phyloP scores from a whole-genome alignment of 169 alveolate genomes.

The Plasmodium blacklocki region DNA sequence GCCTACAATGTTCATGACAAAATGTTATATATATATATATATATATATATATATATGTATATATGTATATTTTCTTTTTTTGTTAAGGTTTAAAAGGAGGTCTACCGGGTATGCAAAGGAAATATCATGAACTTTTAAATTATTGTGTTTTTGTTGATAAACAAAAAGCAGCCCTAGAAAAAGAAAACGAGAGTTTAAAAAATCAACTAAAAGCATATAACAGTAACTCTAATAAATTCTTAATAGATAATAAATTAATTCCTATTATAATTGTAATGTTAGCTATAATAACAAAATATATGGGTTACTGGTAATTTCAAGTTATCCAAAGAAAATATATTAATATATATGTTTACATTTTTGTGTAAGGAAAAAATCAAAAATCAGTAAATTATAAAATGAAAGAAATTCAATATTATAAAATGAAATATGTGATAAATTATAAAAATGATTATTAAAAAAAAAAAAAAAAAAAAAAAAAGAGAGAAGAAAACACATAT shows the following conservation, averaged over 20 bases:
- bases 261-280: conserved; percentile 55
- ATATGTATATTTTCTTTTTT: conserved; percentile 18
- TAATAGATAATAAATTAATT: conserved; percentile 53
- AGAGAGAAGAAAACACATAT: too few relatives aligned
- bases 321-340: neutral
- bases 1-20: neutral
- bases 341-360: conserved; percentile 2
- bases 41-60: conserved; percentile 4
- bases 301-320: conserved; percentile 69
- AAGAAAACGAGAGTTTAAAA: conserved; percentile 85
- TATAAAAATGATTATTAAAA: too few relatives aligned
- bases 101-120: conserved; percentile 78
- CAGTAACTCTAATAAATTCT: conserved; percentile 46
- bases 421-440: too few relatives aligned
- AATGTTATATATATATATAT: neutral
- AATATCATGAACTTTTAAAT: conserved; percentile 89
- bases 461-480: too few relatives aligned
- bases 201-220: conserved; percentile 66
- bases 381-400: too few relatives aligned
- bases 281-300: conserved; percentile 58
- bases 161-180: conserved; percentile 83
- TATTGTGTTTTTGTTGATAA: conserved; percentile 91
- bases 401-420: too few relatives aligned
- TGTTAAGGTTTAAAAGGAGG: conserved; percentile 80
- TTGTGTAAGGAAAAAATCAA: neutral